phyloP scores from a whole-genome alignment of 1,284 basidiomycete genomes.

The Sphaerobolus stellatus region DNA sequence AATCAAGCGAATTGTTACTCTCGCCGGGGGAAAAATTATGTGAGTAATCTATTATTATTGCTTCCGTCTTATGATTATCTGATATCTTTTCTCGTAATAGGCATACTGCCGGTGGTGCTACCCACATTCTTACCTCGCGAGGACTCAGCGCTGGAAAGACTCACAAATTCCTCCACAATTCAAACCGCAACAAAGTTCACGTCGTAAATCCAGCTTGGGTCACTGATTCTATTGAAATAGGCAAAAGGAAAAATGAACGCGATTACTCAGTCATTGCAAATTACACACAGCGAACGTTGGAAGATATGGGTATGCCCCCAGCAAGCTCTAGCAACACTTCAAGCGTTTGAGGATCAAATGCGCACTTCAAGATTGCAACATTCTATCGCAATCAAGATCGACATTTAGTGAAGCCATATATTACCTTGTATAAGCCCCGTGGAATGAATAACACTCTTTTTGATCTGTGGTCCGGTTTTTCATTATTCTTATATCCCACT shows the following conservation, averaged over 20 bases:
- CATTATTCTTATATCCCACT: no score
- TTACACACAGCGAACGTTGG: no score
- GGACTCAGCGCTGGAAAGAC: constrained; percentile 64
- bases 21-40: constrained; percentile 55
- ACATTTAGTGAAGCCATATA: no score
- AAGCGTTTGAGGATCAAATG: no score
- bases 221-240: constrained; percentile 57
- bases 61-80: not conserved
- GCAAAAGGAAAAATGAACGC: constrained; percentile 56
- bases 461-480: no score
- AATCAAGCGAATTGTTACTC: constrained; percentile 58
- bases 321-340: no score
- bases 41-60: constrained; percentile 34
- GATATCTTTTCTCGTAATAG: constrained; percentile 32
- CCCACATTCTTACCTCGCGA: constrained; percentile 71
- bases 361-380: no score
- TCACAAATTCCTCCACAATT: constrained; percentile 54
- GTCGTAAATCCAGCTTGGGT: constrained; percentile 75
- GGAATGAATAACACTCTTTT: no score
- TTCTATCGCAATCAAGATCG: no score
- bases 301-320: no score
- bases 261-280: constrained; percentile 50
- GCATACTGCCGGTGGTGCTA: constrained; percentile 54
- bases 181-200: constrained; percentile 44
- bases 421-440: no score